Evolutionary conservation across 176 grass and related monocot species (phyloP).

Genomic region (Olyra latifolia): DNA sequence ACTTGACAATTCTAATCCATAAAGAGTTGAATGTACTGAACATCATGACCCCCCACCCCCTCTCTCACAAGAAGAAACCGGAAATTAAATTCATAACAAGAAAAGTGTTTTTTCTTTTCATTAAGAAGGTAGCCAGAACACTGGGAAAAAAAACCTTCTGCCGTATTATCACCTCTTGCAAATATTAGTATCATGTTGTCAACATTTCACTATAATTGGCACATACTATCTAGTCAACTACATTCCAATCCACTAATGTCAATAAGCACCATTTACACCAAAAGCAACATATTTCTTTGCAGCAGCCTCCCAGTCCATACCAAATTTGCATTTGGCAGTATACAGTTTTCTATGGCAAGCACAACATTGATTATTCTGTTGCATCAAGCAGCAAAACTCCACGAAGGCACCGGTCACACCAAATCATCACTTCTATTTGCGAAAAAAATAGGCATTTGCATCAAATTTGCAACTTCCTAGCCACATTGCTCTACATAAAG

Average conservation of each 20-base stretch:
- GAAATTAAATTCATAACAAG: background rate
- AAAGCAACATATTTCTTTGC: background rate
- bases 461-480: background rate
- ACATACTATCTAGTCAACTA: background rate
- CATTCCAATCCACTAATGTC: background rate
- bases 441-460: background rate
- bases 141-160: background rate
- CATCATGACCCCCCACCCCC: background rate
- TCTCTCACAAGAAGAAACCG: background rate
- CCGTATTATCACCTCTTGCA: background rate
- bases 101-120: background rate
- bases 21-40: background rate
- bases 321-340: background rate
- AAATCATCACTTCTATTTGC: background rate
- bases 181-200: conserved; percentile 4
- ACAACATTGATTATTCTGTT: background rate
- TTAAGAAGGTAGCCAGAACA: background rate
- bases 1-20: background rate
- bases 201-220: background rate
- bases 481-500: background rate
- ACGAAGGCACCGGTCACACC: background rate
- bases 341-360: background rate
- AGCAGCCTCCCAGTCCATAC: background rate
- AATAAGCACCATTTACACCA: background rate
- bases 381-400: background rate